Evolutionary conservation across 2,329 filamentous ascomycete species (phyloP), one percentile per base, ranked within the genome.

Genomic region (Amphichorda felina): DNA sequence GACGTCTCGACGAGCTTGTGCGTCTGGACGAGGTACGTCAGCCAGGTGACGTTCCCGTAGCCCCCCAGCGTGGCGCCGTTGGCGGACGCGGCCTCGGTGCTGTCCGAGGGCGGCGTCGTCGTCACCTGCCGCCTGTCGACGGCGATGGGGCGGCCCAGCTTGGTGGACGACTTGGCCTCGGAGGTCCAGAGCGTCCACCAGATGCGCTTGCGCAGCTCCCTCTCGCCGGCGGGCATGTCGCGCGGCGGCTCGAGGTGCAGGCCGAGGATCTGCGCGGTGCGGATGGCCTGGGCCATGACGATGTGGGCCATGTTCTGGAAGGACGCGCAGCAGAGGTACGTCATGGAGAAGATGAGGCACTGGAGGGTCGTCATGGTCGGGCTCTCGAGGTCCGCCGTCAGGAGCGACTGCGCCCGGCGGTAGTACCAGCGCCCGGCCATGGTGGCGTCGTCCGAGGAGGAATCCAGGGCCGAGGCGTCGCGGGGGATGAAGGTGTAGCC

Each of bases 141-240:
- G 7, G 53, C 44, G 22, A 60, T 60, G 1, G 65, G 64, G 1
- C 66, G 59, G 3, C 66, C 66, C 2, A 68, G 53, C 38, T 68
- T 64, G 51, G 63, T 60, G 39, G 54, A 56, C 3, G 50, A 57
- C 43, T 67, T 68, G 39, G 51, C 59, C 34, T 74, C 70, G 13
- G 70, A 46, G 1, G 54, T 50, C 44, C 61, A 72, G 2, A 75
- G 43, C 1, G 48, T 50, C 67, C 67, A 73, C 69, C 70, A 75
- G 10, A 73, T 40, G 1, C 68, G 55, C 41, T 61, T 66, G 4
- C 63, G 61, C 39, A 68, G 46, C 41, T 70, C 66, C 14, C 56
- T 43, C 33, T 63, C 48, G 0, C 39, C 34, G 4, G 37, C 40
- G 0, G 59, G 47, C 33, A 64, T 39, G 33, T 47, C 41, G 8